Conservation (phyloP, 352 stramenopile genomes). For the Phytophthora tubulina region DNA sequence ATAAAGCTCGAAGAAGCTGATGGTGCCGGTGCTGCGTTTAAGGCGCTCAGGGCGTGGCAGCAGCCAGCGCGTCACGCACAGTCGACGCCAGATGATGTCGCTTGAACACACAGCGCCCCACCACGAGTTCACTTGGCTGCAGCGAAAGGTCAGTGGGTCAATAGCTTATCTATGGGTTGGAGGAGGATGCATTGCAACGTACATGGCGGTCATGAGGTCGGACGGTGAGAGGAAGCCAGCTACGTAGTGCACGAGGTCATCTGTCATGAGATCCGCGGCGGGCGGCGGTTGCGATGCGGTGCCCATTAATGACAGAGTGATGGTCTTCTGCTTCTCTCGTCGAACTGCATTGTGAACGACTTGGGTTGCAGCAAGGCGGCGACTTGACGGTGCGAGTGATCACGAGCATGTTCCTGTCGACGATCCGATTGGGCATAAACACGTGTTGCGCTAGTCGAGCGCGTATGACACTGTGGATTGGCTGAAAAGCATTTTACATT, state of each 20-base stretch:
- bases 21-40: constrained; percentile 53
- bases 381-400: constrained; percentile 7
- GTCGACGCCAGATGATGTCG: constrained; percentile 62
- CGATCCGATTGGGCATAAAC: constrained; percentile 45
- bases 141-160: constrained; percentile 1
- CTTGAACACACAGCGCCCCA: constrained; percentile 57
- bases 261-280: constrained; percentile 38
- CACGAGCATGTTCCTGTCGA: constrained; percentile 37
- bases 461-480: background rate
- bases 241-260: constrained; percentile 68
- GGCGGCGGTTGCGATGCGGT: background rate
- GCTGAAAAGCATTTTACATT: background rate
- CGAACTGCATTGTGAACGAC: constrained; percentile 29
- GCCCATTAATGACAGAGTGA: constrained; percentile 22
- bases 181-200: constrained; percentile 18
- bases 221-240: constrained; percentile 61
- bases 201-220: constrained; percentile 65
- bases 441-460: constrained; percentile 21
- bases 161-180: background rate
- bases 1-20: constrained; percentile 70
- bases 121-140: constrained; percentile 66
- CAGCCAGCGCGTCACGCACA: constrained; percentile 61
- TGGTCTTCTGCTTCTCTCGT: background rate
- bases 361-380: background rate
- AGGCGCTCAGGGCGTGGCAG: constrained; percentile 57